Base-by-base conservation (phyloP, 2,329 filamentous ascomycete genomes). In the Neoscytalidium dimidiatum region DNA sequence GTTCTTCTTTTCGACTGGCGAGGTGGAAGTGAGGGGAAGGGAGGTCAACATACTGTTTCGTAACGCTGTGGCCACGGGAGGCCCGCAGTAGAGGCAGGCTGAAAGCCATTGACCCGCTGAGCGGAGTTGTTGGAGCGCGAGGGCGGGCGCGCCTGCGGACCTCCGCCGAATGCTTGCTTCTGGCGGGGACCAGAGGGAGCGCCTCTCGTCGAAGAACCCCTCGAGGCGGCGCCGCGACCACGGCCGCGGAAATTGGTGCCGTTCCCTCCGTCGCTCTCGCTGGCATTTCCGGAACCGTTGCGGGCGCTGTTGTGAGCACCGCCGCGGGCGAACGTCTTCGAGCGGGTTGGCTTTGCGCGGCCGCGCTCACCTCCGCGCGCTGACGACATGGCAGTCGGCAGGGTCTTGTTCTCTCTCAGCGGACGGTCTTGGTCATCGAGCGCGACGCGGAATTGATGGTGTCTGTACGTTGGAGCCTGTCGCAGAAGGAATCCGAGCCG, bases 371-470 rank as follows among this genome's bases (percentile, higher is more conserved):
- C 56, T 65, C 53, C 63, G 44, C 63, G 63, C 63, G 63, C 63
- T 53, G 63, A 60, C 63, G 63, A 65, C 63, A 65, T 65, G 44
- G 63, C 56, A 33, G 63, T 65, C 53, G 63, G 52, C 57, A 46
- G 52, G 35, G 51, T 58, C 56, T 38, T 46, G 21, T 33, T 33
- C 35, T 44, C n/a, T 28, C 28, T 60, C 56, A 60, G n/a, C 56
- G 41, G 41, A 23, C 41, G 56, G 56, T 17, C 28, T 3, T 46
- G 26, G 9, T 60, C 56, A 60, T 60, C 56, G 56, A 41, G 26
- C 26, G 56, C 28, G 56, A 46, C 35, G 56, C 35, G 41, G 11
- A 46, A 33, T 46, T 11, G 56, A 17, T 7, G 11, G 26, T 17
- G n/a, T n/a, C 31, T 4, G 56, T 26, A 19, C 8, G 26, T 4